Evolutionary conservation across 1,284 basidiomycete genomes (phyloP).

Genomic region (Irpex sp.): DNA sequence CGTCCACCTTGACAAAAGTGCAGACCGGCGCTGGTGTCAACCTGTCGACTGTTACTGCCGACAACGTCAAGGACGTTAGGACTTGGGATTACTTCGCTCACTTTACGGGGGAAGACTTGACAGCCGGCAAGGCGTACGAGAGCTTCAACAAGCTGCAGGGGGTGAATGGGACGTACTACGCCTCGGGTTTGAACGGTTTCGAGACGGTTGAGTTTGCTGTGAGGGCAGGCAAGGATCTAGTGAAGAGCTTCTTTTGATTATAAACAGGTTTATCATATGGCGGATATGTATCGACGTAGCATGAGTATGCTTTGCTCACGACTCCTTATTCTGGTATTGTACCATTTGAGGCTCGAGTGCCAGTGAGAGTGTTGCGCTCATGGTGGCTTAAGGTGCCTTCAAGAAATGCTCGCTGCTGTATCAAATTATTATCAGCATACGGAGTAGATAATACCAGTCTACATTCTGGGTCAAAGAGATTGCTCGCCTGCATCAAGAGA

Average conservation of each 20-base stretch:
- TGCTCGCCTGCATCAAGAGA: too few species aligned
- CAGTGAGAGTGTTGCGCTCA: too few species aligned
- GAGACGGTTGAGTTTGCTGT: constrained; percentile 3
- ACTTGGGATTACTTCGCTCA: constrained; percentile 5
- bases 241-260: neutral
- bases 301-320: too few species aligned
- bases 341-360: too few species aligned
- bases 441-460: too few species aligned
- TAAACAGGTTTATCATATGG: too few species aligned
- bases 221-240: neutral
- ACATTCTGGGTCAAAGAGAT: too few species aligned
- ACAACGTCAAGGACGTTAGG: neutral
- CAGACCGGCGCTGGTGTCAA: neutral
- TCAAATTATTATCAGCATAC: too few species aligned
- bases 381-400: too few species aligned
- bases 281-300: too few species aligned
- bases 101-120: neutral
- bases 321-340: too few species aligned
- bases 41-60: neutral
- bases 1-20: neutral
- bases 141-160: neutral
- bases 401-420: too few species aligned
- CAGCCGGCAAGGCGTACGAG: neutral
- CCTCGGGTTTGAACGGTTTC: constrained; percentile 2
- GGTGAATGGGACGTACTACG: neutral